Base-by-base conservation (phyloP, 2,329 filamentous ascomycete species). In the Neoascochyta sp. region DNA sequence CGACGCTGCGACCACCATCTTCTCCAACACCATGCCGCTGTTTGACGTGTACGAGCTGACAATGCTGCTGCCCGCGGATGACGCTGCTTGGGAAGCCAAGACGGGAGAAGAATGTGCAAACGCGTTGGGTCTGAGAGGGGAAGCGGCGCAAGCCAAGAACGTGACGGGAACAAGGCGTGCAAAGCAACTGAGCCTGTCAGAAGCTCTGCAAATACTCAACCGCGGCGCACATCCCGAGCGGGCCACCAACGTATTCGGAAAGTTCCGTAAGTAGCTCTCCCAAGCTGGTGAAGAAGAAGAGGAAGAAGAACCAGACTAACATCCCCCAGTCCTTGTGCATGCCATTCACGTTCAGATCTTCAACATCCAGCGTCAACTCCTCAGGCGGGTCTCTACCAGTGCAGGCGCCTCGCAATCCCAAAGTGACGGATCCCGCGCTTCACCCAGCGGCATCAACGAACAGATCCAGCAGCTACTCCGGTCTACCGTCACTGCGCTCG, bases 21-120 rank as follows among this genome's bases (percentile, higher is more conserved):
- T 80, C 54, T 87, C 86, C 70, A 86, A 87, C 55, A 64, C 66
- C n/a, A 61, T 70, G 7, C 74, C 81, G 9, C 69, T 76, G 24
- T 76, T 86, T 22, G 76, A 85, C 36, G 64, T 71, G 7, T 69
- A 78, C 18, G 81, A 86, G 44, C 70, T 86, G 28, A 69, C 71
- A 16, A 59, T 86, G 20, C 80, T 81, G n/a, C 64, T 88, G 5
- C 83, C 83, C 7, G 74, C 76, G 9, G 82, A 87, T 46, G 83
- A 87, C 57, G 80, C 79, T 10, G 77, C 79, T 3, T 87, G 83
- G 82, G 82, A 86, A 45, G 82, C 83, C 4, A 66, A 64, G 17
- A 73, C 69, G 21, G 60, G 68, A 4, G 59, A 70, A 10, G 74
- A 78, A 20, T 87, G 82, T 53, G 78, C 78, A 13, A 70, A 76